These are phyloP conservation scores for Caryopteris hybrid DNA, from an alignment of 305 asterid genomes.

Conservation along the genomic window DNA sequence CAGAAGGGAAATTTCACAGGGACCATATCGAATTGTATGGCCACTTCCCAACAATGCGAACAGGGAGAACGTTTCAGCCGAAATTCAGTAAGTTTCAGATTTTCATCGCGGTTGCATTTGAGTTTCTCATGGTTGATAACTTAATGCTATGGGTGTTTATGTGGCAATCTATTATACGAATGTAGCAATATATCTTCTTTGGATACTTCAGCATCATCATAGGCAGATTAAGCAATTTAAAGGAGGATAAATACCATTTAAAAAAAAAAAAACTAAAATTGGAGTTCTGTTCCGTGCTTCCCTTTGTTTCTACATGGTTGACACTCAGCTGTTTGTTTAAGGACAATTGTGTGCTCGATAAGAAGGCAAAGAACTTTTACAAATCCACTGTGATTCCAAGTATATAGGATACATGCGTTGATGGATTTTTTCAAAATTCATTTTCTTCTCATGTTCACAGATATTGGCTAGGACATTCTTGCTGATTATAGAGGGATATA, in stretches of 20 bases:
- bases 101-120: not conserved
- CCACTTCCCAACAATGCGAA: constrained; percentile 60
- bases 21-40: constrained; percentile 68
- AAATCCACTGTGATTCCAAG: not conserved
- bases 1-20: constrained; percentile 54
- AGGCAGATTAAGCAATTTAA: not conserved
- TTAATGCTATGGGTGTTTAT: not conserved
- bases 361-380: not conserved
- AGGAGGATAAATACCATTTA: not conserved
- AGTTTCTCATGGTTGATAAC: not conserved
- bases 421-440: not conserved
- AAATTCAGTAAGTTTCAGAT: constrained; percentile 52
- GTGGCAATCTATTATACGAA: not conserved
- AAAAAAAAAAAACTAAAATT: no score
- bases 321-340: not conserved
- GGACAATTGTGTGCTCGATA: not conserved
- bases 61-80: constrained; percentile 59
- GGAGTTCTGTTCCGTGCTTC: not conserved
- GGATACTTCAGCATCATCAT: not conserved
- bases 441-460: no score
- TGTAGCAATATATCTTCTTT: not conserved
- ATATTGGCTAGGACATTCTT: no score
- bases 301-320: not conserved
- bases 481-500: no score
- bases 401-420: not conserved